These are phyloP conservation scores for Boechera divaricarpa DNA, from an alignment of 345 rosid genomes.

Conservation along the genomic window DNA sequence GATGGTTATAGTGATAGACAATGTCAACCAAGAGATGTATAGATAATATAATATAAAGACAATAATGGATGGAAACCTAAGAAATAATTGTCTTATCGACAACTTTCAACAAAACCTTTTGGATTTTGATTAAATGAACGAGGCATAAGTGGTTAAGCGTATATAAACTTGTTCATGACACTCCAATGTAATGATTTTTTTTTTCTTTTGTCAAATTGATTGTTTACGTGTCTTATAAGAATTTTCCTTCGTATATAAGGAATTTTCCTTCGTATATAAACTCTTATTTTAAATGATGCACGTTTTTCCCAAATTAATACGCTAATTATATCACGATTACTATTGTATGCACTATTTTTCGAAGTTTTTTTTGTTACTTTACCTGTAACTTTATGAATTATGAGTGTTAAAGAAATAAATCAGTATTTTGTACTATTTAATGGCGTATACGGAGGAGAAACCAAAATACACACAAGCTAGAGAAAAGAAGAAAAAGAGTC, in stretches of 20 bases:
- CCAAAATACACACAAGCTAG: constrained; percentile 3
- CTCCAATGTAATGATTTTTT: no score
- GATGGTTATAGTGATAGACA: no score
- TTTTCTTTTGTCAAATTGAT: no score
- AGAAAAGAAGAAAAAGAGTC: background rate
- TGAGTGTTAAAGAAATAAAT: background rate
- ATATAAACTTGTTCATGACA: no score
- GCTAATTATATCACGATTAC: background rate
- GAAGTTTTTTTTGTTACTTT: background rate
- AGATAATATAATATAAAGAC: no score
- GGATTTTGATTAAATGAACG: no score
- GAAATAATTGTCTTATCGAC: background rate
- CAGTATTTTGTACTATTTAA: background rate
- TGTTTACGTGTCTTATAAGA: no score
- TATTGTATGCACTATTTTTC: background rate
- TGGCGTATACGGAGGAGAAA: background rate
- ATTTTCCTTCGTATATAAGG: background rate
- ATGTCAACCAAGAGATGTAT: no score
- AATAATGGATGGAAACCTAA: no score
- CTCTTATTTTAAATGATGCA: background rate
- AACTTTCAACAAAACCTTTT: background rate
- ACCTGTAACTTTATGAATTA: background rate
- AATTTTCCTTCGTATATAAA: background rate
- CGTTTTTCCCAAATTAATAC: background rate
- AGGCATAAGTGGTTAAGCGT: no score